phyloP scores from a whole-genome alignment of 805 yeast genomes.

The Yarrowia alimentaria region DNA sequence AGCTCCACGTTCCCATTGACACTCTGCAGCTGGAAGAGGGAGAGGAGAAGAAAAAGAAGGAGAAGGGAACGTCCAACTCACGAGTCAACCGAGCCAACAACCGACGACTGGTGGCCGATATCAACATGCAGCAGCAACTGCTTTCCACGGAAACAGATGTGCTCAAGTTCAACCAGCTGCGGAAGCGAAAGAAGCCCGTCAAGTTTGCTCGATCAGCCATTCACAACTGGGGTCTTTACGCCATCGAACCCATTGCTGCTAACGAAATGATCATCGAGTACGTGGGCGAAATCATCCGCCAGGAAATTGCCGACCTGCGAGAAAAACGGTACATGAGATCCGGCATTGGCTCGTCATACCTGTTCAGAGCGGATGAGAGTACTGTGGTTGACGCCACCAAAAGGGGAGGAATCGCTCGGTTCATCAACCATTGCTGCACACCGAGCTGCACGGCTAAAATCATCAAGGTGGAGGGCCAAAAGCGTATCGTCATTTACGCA shows the following conservation, averaged over 20 bases:
- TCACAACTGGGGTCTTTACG: conserved; percentile 97
- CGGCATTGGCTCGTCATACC: conserved; percentile 93
- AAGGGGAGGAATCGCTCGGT: conserved; percentile 89
- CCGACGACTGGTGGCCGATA: conserved; percentile 85
- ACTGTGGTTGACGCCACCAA: conserved; percentile 97
- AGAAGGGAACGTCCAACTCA: conserved; percentile 66
- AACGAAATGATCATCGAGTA: conserved; percentile 97
- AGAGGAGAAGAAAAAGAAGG: conserved; percentile 30
- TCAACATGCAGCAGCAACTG: conserved; percentile 72
- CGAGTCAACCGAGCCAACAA: conserved; percentile 83
- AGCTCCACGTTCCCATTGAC: conserved; percentile 43
- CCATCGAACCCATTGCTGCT: conserved; percentile 91
- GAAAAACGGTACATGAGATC: conserved; percentile 81
- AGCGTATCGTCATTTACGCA: conserved; percentile 93
- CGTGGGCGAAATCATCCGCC: conserved; percentile 92
- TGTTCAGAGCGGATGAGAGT: conserved; percentile 89
- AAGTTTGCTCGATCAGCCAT: conserved; percentile 96
- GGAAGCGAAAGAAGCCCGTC: conserved; percentile 88
- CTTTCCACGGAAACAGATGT: conserved; percentile 68
- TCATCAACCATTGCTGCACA: conserved; percentile 94
- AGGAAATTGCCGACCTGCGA: conserved; percentile 89
- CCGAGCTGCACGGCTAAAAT: conserved; percentile 98
- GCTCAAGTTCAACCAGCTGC: conserved; percentile 78
- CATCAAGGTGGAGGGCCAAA: conserved; percentile 89
- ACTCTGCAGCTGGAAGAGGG: conserved; percentile 32